Base-by-base conservation (phyloP, 2,329 filamentous ascomycete species). In the Fusarium euwallaceae region DNA sequence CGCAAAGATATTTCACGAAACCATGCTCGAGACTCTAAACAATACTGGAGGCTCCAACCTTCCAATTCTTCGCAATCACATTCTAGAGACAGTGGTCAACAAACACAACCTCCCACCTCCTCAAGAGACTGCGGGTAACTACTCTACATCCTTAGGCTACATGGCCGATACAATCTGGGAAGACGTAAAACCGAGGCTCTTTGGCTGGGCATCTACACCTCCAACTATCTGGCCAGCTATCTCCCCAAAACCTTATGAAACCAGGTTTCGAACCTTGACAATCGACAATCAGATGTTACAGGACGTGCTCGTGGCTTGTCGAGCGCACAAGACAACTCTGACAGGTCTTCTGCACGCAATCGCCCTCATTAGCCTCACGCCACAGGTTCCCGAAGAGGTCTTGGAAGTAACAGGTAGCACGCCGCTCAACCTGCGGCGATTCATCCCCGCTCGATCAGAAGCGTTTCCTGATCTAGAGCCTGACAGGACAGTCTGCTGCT, bases 291-390 rank as follows among this genome's bases (percentile, higher is more conserved):
- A 16, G 14, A 24, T 16, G 43, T 22, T 48, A 0, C 43, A 48
- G 43, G 43, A 22, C 9, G 43, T 17, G 7, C 43, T 48, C 14
- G 14, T 14, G 43, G 43, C 43, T 48, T 48, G 43, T 16, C 22
- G 43, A 2, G 20, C 61, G 6, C 70, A 79, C 64, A 64, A 76
- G 11, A 80, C 80, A 3, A 81, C 78, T 1, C 20, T 81, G 1
- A 81, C 80, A 4, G 78, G 72, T 7, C 61, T 81, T 3, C 16
- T 81, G 1, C 72, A 81, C 36, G 76, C 66, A 6, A 70, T 81
- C 3, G 37, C 53, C 3, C 43, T 80, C 7, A 45, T 73, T 0
- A 77, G 76, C 1, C 59, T 81, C 4, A 66, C 77, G 2, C 58
- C 63, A 2, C 72, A 74, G 0, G 12, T 37, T 24, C 61, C 55